Evolutionary conservation across 2,329 filamentous ascomycete species (phyloP), one percentile per base, ranked within the genome.

Genomic region (Scytalidium lignicola): DNA sequence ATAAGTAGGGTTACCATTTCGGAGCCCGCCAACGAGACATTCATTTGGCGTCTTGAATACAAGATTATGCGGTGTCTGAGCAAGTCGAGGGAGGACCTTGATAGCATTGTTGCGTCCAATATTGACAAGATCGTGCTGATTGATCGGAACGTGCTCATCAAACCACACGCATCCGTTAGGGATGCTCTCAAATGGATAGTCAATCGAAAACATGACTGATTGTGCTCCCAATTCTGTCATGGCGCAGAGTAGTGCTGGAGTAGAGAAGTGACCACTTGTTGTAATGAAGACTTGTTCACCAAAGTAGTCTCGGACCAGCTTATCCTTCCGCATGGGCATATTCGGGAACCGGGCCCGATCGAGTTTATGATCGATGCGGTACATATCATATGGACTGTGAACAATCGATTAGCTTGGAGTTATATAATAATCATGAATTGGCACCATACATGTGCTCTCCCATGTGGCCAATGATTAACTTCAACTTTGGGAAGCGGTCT

Each of bases 241-340:
- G 42, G 71, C 73, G 46, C 70, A 79, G 52, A 76, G 66, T 29
- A 79, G 61, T 1, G 75, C 75, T 1, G 71, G 63, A 0, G 74
- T 77, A 1, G 72, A 78, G 54, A 79, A 80, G 58, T 79, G 73
- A 0, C 76, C 76, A 45, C 68, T 72, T 1, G 76, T 79, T 7
- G 76, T 80, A 53, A 79, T 72, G 72, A 73, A 80, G 48, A 80
- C 63, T 60, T 79, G 79, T 42, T 70, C 55, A 20, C 65, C 66
- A 60, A 79, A 79, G 62, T 79, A 79, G 19, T 79, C 69, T 69
- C 60, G 15, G 15, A 39, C 23, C 40, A 41, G 46, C 44, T 71
- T 67, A 51, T 63, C 70, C 69, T 64, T 77, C 71, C 44, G 74
- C 60, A 42, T 79, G 74, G 32, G 32, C 32, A 37, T 37, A n/a